Evolutionary conservation across 2,329 filamentous ascomycete genomes (phyloP), one percentile per base, ranked within the genome.

Genomic region (Plenodomus biglobosus): DNA sequence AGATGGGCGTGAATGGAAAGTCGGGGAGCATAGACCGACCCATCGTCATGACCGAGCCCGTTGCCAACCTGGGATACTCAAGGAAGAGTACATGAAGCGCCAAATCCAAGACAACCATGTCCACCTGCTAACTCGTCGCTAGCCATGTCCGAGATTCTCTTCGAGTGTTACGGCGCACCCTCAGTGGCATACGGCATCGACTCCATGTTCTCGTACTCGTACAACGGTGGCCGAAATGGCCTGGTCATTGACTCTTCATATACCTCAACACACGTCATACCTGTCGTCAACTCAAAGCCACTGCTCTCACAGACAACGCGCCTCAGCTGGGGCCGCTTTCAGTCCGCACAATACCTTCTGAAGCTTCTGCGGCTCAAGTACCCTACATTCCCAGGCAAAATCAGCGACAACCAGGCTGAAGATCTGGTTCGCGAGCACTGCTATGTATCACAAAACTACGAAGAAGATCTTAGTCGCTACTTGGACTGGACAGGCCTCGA

Each of bases 101-200:
- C 21, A 13, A 2, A 24, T 19, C 17, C 15, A 13, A 20, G 21
- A 17, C 3, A 30, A 6, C 8, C 30, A 43, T 15, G 27, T 11
- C 6, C 15, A 32, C 15, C 27, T 32, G 27, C 27, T 32, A 11
- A 32, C 27, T 11, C 15, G 6, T 8, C 11, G 27, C 27, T 58
- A 95, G 90, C 89, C 60, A 97, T 97, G 92, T 95, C 89, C 37
- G 94, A 99, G 68, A 92, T 97, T 46, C 78, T 99, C 10, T 99
- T 97, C 70, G 94, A 99, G 73, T 95, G 91, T 73, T 99, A 99
- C 72, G 84, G 85, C 50, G 92, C 89, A 10, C 92, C 94, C 0
- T 92, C 90, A 1, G 81, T 96, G 20, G 88, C 92, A 16, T 96
- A 94, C 73, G 94, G 94, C 42, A 92, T 99, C 74, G 94, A 99